A percentile compares a stretch with the other conserved stretches of the same genome.
Conservation (phyloP, 2,329 filamentous ascomycete genomes). For the Colletotrichum theobromicola region DNA sequence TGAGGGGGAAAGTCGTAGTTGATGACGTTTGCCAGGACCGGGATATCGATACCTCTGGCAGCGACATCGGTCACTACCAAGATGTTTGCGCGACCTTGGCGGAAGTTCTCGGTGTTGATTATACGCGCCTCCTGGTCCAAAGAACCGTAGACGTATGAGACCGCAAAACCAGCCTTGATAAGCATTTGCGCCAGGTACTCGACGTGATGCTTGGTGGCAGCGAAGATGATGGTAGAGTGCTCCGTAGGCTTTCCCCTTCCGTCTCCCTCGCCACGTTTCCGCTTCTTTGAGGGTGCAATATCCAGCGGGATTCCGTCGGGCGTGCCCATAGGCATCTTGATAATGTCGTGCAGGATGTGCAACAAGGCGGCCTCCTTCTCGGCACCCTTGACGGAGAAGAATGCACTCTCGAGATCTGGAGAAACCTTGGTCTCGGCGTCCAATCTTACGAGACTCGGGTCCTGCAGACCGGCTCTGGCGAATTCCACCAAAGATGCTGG, state of each 20-base stretch:
- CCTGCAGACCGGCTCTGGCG: slow-evolving; percentile 88
- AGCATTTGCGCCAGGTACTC: slow-evolving; percentile 89
- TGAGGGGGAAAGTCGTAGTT: slow-evolving; percentile 99
- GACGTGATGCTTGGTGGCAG: slow-evolving; percentile 95
- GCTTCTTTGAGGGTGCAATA: slow-evolving; percentile 66
- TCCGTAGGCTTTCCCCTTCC: slow-evolving; percentile 76
- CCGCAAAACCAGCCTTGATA: slow-evolving; percentile 80
- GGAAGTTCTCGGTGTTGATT: slow-evolving; percentile 89
- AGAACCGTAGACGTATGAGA: slow-evolving; percentile 93
- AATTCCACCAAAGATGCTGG: slow-evolving; percentile 96
- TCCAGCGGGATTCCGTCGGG: slow-evolving; percentile 57
- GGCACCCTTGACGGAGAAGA: slow-evolving; percentile 89
- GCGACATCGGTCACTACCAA: slow-evolving; percentile 96
- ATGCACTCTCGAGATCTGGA: slow-evolving; percentile 92
- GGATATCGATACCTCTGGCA: slow-evolving; percentile 96
- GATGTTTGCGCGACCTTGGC: slow-evolving; percentile 83
- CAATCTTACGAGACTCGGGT: slow-evolving; percentile 86
- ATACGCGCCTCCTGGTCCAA: slow-evolving; percentile 93
- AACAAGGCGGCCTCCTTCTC: slow-evolving; percentile 95
- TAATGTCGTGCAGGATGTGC: slow-evolving; percentile 88
- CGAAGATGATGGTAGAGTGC: slow-evolving; percentile 94
- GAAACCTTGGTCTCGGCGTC: slow-evolving; percentile 97
- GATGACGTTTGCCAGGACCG: slow-evolving; percentile 93
- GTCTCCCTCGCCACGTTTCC: slow-evolving; percentile 67
- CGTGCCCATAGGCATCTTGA: slow-evolving; percentile 80